Conservation (phyloP, 78 protist genomes). For the Mantamonas sphyraenae region DNA sequence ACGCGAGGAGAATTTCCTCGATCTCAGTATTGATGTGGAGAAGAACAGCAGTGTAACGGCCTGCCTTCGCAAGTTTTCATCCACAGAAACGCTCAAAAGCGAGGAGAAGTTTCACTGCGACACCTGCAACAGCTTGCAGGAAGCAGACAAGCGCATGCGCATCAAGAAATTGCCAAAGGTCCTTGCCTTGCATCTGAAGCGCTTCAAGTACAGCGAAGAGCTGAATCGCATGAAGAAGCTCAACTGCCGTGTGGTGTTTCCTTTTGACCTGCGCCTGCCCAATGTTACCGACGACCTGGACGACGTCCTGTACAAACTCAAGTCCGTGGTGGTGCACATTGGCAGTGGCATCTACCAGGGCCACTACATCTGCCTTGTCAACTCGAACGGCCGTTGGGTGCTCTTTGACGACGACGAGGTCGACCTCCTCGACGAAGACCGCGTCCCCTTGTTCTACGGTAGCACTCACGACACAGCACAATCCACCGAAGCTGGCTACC, state of each 20-base stretch:
- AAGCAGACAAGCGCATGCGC: slow-evolving; percentile 75
- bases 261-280: slow-evolving; percentile 57
- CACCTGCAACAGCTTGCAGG: slow-evolving; percentile 66
- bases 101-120: slow-evolving; percentile 84
- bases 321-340: slow-evolving; percentile 76
- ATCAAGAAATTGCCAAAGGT: slow-evolving; percentile 66
- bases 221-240: slow-evolving; percentile 54
- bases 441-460: slow-evolving; percentile 5
- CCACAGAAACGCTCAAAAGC: slow-evolving; percentile 50
- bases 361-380: slow-evolving; percentile 64
- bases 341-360: slow-evolving; percentile 83
- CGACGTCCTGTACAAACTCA: slow-evolving; percentile 53
- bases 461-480: background rate
- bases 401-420: slow-evolving; percentile 71
- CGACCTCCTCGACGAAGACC: no score
- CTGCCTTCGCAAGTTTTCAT: slow-evolving; percentile 57
- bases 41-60: slow-evolving; percentile 57
- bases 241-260: slow-evolving; percentile 75
- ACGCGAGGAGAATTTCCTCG: slow-evolving; percentile 78
- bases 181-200: slow-evolving; percentile 79
- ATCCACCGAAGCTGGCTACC: slow-evolving; percentile 2
- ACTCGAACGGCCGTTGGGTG: slow-evolving; percentile 57
- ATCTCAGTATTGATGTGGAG: slow-evolving; percentile 69
- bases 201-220: slow-evolving; percentile 79
- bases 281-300: slow-evolving; percentile 28